A percentile compares a stretch with the other conserved stretches of the same genome.
These are phyloP conservation scores for Extremus antarcticus DNA, from an alignment of 495 filamentous ascomycete species.

Conservation along the genomic window DNA sequence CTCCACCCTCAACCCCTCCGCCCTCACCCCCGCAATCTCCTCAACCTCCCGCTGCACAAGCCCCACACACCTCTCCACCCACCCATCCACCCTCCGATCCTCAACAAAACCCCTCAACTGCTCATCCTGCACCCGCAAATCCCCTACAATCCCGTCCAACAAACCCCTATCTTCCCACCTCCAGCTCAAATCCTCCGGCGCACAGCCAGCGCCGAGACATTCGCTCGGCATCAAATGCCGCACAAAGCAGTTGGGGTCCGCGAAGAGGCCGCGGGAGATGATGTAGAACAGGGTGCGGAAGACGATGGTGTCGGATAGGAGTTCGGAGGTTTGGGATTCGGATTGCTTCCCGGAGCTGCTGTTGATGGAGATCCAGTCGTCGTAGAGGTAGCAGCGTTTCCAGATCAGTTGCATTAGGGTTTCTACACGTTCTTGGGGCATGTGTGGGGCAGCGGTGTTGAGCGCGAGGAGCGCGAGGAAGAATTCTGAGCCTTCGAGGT, in stretches of 20 bases:
- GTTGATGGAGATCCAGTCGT: conserved; percentile 61
- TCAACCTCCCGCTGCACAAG: conserved; percentile 15
- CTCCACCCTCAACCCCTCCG: conserved; percentile 13
- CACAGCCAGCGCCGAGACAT: conserved; percentile 24
- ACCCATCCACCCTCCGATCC: conserved; percentile 26
- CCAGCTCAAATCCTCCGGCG: conserved; percentile 18
- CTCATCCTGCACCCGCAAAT: conserved; percentile 30
- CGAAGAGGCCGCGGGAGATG: conserved; percentile 26
- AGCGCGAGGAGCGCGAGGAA: conserved; percentile 62
- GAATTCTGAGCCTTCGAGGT: conserved; percentile 40
- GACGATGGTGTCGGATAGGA: conserved; percentile 36
- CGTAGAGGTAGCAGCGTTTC: conserved; percentile 67
- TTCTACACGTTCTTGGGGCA: conserved; percentile 40
- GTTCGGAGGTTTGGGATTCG: conserved; percentile 36
- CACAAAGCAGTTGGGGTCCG: conserved; percentile 1
- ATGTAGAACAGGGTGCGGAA: conserved; percentile 43
- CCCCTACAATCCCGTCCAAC: conserved; percentile 23
- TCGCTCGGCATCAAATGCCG: conserved; percentile 21
- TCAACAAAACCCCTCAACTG: conserved; percentile 20
- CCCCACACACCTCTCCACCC: conserved; percentile 21
- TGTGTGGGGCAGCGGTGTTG: conserved; percentile 34
- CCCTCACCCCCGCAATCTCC: conserved; percentile 10
- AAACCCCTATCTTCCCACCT: conserved; percentile 25
- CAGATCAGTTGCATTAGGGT: conserved; percentile 62
- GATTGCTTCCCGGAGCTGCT: conserved; percentile 40